Evolutionary conservation across 2,329 filamentous ascomycete genomes (phyloP), one percentile per base, ranked within the genome.

Genomic region (Xylariaceae sp.): DNA sequence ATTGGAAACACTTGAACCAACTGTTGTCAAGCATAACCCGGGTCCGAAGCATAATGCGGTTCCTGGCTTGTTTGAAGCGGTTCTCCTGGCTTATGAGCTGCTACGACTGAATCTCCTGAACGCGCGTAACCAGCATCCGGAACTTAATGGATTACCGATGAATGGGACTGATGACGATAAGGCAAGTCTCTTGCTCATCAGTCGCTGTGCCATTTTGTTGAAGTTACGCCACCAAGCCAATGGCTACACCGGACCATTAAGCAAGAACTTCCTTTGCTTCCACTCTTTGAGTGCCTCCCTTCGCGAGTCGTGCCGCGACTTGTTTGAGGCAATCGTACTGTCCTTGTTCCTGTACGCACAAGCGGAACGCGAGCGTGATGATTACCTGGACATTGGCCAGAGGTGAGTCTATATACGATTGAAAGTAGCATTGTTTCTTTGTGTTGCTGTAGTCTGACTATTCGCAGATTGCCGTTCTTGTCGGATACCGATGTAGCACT

Each of bases 221-320:
- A 90, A 89, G 70, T 80, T 97, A 62, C 85, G 87, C 37, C 94
- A 99, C 72, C 84, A 90, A 67, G 81, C 83, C 2, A 92, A 93
- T 66, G 94, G 94, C 35, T 99, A 97, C 74, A 97, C 93, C 1
- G 94, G 94, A 0, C 93, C 94, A 1, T 81, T 99, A 1, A 96
- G 92, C 78, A 88, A 94, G 73, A 92, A 93, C 66, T 80, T 97
- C 55, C 81, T 99, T 48, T 87, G 86, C 30, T 99, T 92, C 78
- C 89, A 91, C 62, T 92, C 91, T 1, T 80, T 97, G 59, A 86
- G 91, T 47, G 88, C 88, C 1, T 85, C 89, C 47, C 87, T 97
- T 23, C 88, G 92, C 45, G 85, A 88, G 64, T 85, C 87, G 39
- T 81, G 96, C 64, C 85, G 94, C 52, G 92, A 96, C 72, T 76